phyloP scores from a whole-genome alignment of 73 alveolate species.

The Paraurostyla sp. region DNA sequence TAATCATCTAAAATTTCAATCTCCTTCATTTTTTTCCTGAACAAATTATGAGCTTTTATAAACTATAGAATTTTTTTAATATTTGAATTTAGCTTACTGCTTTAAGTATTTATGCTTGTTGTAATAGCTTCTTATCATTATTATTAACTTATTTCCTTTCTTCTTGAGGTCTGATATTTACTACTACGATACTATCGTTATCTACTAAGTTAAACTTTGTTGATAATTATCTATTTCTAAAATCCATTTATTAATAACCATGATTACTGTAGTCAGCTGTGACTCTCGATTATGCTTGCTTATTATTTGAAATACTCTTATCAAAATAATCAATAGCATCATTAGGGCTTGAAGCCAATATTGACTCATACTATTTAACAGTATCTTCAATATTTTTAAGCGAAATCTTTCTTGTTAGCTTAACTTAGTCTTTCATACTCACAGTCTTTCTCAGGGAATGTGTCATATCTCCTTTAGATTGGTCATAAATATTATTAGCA shows the following conservation, averaged over 20 bases:
- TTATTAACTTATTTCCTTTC: background rate
- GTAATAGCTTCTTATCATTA: background rate
- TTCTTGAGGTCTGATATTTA: background rate
- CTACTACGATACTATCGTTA: background rate
- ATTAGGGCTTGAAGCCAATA: background rate
- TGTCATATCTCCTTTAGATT: background rate
- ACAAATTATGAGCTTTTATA: background rate
- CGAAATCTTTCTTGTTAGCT: background rate
- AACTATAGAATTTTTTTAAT: background rate
- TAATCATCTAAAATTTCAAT: slow-evolving; percentile 13
- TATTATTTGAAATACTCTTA: background rate
- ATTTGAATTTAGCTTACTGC: background rate
- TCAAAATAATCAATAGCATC: background rate
- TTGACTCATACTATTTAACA: background rate
- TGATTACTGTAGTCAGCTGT: too few species aligned
- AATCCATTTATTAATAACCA: too few species aligned
- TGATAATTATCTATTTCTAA: too few species aligned
- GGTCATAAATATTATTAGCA: too few species aligned
- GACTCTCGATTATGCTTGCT: too few species aligned
- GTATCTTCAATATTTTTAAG: background rate
- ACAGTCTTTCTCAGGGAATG: background rate
- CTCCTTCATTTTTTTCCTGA: slow-evolving; percentile 8
- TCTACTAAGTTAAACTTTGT: too few species aligned
- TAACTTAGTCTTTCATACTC: background rate
- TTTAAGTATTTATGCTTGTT: background rate